Evolutionary conservation across 2,329 filamentous ascomycete species (phyloP).

Genomic region (Nemania sp.): DNA sequence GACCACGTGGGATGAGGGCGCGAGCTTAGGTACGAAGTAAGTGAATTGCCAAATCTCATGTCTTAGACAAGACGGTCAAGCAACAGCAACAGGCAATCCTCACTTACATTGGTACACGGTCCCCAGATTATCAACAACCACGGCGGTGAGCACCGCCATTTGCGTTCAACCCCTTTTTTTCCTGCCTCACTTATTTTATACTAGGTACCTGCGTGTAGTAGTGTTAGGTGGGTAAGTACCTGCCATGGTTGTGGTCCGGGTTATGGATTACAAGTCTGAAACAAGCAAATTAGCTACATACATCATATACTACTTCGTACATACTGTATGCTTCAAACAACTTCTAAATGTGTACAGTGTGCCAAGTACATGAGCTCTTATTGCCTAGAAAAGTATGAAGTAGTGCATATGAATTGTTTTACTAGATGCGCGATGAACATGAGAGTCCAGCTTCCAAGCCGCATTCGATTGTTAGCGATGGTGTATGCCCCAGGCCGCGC

Average conservation of each 20-base stretch:
- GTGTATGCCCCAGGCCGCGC: not conserved
- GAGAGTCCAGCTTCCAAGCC: not conserved
- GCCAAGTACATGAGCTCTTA: too few relatives aligned
- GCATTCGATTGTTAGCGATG: not conserved
- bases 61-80: conserved; percentile 7
- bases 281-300: too few relatives aligned
- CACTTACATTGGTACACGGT: not conserved
- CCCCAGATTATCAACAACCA: not conserved
- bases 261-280: too few relatives aligned
- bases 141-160: conserved; percentile 19
- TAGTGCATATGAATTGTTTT: too few relatives aligned
- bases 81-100: not conserved
- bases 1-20: conserved; percentile 34
- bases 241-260: too few relatives aligned
- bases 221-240: too few relatives aligned
- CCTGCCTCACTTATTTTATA: not conserved
- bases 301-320: too few relatives aligned
- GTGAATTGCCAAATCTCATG: conserved; percentile 16
- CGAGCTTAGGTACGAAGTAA: too few relatives aligned
- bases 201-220: too few relatives aligned
- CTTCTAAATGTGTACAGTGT: too few relatives aligned
- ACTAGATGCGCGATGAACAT: not conserved
- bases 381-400: too few relatives aligned
- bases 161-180: conserved; percentile 3
- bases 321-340: too few relatives aligned